Evolutionary conservation across 2,329 filamentous ascomycete genomes (phyloP).

Genomic region (Venturia aucupariae): DNA sequence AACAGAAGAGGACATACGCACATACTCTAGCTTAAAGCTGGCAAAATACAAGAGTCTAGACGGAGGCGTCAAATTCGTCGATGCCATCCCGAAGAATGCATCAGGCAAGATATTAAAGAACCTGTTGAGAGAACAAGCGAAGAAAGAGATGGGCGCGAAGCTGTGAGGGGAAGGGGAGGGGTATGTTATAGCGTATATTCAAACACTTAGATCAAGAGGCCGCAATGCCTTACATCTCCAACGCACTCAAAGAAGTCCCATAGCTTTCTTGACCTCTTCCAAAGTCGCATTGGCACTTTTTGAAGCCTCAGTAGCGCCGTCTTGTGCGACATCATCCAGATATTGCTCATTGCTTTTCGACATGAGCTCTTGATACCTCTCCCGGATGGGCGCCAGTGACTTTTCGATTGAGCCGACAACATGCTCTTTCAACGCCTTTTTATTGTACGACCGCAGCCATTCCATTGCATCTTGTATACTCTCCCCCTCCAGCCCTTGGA

Average conservation of each 20-base stretch:
- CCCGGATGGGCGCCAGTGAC: conserved; percentile 46
- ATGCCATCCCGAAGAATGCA: conserved; percentile 62
- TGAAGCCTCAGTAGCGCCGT: conserved; percentile 53
- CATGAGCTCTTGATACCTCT: conserved; percentile 47
- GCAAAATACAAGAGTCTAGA: conserved; percentile 60
- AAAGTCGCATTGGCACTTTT: conserved; percentile 48
- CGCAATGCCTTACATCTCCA: neutral
- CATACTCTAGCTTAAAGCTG: conserved; percentile 57
- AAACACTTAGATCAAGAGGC: neutral
- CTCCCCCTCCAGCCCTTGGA: conserved; percentile 49
- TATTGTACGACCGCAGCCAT: conserved; percentile 35
- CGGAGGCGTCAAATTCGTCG: conserved; percentile 55
- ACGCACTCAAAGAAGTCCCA: conserved; percentile 27
- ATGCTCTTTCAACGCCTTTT: conserved; percentile 54
- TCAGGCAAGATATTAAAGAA: conserved; percentile 66
- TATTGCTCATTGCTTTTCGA: conserved; percentile 38
- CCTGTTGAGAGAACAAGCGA: conserved; percentile 42
- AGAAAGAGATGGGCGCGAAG: conserved; percentile 21
- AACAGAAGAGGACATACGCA: conserved; percentile 28
- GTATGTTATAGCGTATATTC: neutral
- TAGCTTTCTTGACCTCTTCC: conserved; percentile 32
- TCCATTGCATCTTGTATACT: conserved; percentile 36
- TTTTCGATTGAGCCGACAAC: conserved; percentile 50
- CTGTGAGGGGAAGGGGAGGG: neutral
- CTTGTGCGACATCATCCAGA: conserved; percentile 48